phyloP scores from a whole-genome alignment of 2,329 filamentous ascomycete genomes.

The Talaromyces sp. region DNA sequence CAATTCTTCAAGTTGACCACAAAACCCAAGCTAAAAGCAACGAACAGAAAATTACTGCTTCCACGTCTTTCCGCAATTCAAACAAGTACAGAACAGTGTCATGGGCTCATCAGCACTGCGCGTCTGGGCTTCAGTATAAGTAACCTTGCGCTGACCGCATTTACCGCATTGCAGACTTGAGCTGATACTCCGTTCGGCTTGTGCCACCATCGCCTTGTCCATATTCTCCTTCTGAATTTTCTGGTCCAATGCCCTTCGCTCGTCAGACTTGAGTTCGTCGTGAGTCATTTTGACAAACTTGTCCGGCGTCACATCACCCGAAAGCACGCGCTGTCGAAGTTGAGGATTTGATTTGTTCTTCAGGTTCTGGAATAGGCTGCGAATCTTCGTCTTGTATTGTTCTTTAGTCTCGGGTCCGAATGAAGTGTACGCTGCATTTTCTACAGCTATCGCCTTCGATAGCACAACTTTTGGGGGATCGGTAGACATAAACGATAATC shows the following conservation, averaged over 20 bases:
- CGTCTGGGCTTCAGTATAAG: constrained; percentile 94
- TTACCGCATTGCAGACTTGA: constrained; percentile 84
- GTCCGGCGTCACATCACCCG: constrained; percentile 66
- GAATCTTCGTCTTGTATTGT: constrained; percentile 82
- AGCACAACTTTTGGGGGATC: constrained; percentile 63
- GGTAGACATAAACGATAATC: constrained; percentile 68
- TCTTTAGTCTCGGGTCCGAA: constrained; percentile 66
- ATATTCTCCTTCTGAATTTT: constrained; percentile 87
- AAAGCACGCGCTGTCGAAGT: constrained; percentile 71
- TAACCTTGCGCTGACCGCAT: constrained; percentile 90
- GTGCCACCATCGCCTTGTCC: constrained; percentile 92
- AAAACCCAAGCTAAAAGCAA: constrained; percentile 2
- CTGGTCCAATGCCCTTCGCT: constrained; percentile 71
- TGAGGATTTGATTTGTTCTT: constrained; percentile 85
- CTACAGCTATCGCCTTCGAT: constrained; percentile 63
- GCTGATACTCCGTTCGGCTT: constrained; percentile 85
- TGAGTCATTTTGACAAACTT: constrained; percentile 81
- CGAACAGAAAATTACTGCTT: constrained; percentile 30
- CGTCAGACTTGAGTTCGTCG: constrained; percentile 84
- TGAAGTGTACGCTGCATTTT: constrained; percentile 67
- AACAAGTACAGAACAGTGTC: constrained; percentile 48
- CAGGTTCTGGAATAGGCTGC: constrained; percentile 88
- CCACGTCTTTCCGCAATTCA: constrained; percentile 49
- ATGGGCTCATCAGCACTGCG: constrained; percentile 87
- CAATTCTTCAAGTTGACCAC: neutral